Evolutionary conservation across 2,329 filamentous ascomycete genomes (phyloP).

Genomic region (Sclerotinia minor): DNA sequence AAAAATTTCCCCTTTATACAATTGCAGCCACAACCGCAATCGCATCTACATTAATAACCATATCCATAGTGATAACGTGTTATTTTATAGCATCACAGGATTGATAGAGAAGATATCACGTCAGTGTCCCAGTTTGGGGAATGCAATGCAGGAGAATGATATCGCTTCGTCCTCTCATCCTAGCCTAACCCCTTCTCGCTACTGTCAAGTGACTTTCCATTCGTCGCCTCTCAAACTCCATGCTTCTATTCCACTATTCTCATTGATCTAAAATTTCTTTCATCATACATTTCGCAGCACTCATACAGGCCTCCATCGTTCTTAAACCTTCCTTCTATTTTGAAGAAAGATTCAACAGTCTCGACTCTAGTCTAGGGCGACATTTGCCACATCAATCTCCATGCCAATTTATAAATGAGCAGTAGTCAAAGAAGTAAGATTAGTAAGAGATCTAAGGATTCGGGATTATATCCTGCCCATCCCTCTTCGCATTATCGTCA

Average conservation of each 20-base stretch:
- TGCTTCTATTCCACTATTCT: background rate
- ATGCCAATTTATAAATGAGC: background rate
- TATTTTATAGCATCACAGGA: no score
- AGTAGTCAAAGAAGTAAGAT: background rate
- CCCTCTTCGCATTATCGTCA: background rate
- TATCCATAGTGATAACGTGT: no score
- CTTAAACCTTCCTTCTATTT: background rate
- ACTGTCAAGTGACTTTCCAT: background rate
- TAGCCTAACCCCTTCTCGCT: no score
- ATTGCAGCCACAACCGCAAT: no score
- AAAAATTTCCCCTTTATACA: no score
- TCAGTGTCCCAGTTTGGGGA: no score
- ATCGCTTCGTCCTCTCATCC: no score
- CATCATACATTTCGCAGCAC: background rate
- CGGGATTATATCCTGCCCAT: background rate
- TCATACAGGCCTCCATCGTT: background rate
- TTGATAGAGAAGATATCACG: no score
- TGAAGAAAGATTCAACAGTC: background rate
- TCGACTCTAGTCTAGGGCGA: background rate
- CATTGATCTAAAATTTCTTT: background rate
- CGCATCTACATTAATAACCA: no score
- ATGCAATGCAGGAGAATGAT: no score
- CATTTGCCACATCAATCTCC: background rate
- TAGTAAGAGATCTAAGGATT: background rate
- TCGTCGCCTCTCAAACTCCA: background rate